phyloP scores from a whole-genome alignment of 306 rosid genomes.

The Fragaria nilgerrensis region DNA sequence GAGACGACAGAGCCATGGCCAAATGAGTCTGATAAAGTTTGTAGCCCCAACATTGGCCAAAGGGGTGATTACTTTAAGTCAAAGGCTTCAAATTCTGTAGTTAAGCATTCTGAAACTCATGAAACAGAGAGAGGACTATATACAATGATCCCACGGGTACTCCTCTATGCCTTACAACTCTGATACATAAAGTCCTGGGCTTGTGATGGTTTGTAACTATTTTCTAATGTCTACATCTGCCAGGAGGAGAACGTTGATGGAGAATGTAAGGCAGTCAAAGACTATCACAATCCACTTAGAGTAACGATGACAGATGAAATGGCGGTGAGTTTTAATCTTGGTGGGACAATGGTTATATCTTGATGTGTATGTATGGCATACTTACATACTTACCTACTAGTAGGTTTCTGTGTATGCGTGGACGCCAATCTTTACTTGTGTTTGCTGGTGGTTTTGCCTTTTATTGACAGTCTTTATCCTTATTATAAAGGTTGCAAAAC shows the following conservation, averaged over 20 bases:
- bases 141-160: slow-evolving; percentile 46
- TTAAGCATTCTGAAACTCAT: slow-evolving; percentile 26
- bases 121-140: slow-evolving; percentile 49
- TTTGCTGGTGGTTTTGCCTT: slow-evolving; percentile 21
- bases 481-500: slow-evolving; percentile 52
- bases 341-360: background rate
- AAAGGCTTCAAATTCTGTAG: slow-evolving; percentile 49
- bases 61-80: slow-evolving; percentile 51
- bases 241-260: slow-evolving; percentile 58
- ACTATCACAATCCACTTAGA: slow-evolving; percentile 38
- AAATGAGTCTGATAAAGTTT: slow-evolving; percentile 39
- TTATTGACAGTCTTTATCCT: slow-evolving; percentile 24
- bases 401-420: background rate
- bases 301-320: slow-evolving; percentile 51
- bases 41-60: slow-evolving; percentile 38
- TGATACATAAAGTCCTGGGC: slow-evolving; percentile 17
- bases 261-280: slow-evolving; percentile 45
- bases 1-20: slow-evolving; percentile 37
- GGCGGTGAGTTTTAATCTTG: slow-evolving; percentile 50
- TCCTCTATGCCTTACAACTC: slow-evolving; percentile 11
- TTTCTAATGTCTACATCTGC: slow-evolving; percentile 20
- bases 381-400: background rate
- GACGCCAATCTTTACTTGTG: background rate
- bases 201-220: slow-evolving; percentile 24
- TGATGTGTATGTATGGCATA: background rate